Evolutionary conservation across 2,329 filamentous ascomycete genomes (phyloP).

Genomic region (Aspergillus proliferans): DNA sequence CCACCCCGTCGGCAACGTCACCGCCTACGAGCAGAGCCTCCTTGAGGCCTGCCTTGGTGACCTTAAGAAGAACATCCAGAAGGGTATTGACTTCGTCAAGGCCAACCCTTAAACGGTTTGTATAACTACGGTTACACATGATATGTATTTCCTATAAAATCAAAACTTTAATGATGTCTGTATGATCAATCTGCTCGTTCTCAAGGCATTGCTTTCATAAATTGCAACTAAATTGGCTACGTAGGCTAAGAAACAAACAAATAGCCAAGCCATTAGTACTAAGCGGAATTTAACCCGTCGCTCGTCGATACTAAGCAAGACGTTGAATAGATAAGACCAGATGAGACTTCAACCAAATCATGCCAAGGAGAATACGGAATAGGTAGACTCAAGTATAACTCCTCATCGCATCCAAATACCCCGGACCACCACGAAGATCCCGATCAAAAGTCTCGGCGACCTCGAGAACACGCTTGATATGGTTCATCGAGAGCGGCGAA

Average conservation of each 20-base stretch:
- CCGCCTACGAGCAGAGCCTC: slow-evolving; percentile 80
- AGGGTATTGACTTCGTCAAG: slow-evolving; percentile 63
- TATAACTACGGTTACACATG: slow-evolving; percentile 16
- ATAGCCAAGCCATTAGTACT: neutral
- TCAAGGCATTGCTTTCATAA: neutral
- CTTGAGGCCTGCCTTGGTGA: slow-evolving; percentile 74
- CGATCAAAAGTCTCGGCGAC: slow-evolving; percentile 76
- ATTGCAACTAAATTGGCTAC: neutral
- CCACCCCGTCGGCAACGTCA: slow-evolving; percentile 75
- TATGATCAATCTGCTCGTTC: neutral
- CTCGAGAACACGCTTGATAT: slow-evolving; percentile 76
- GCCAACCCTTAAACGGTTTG: slow-evolving; percentile 45
- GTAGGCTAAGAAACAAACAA: neutral
- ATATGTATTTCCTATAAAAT: slow-evolving; percentile 5
- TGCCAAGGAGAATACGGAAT: neutral
- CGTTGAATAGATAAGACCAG: neutral
- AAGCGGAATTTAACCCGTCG: neutral
- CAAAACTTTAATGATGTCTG: neutral
- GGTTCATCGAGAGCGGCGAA: slow-evolving; percentile 65
- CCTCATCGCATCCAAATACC: slow-evolving; percentile 77
- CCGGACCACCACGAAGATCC: slow-evolving; percentile 73
- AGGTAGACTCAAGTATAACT: slow-evolving; percentile 53
- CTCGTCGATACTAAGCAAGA: neutral
- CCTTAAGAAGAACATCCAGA: slow-evolving; percentile 74
- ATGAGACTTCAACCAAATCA: slow-evolving; percentile 2